Percentiles rank a stretch among this genome's conserved stretches.
Conservation (phyloP, 805 yeast genomes). For the Yamadazyma sp. region DNA sequence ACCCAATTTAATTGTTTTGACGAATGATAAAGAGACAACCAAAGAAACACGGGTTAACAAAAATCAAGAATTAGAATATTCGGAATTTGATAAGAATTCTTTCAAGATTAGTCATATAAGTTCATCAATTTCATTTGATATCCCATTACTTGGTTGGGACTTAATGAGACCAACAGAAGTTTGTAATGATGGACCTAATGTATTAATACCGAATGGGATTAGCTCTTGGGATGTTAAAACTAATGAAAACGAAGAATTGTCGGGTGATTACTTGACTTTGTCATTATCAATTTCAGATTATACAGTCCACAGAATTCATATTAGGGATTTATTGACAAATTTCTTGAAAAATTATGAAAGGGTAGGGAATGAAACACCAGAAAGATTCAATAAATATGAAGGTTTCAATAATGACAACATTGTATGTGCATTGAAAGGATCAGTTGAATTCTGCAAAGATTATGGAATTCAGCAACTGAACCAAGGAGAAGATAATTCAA, state of each 20-base stretch:
- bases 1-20: conserved; percentile 34
- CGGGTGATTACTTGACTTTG: conserved; percentile 30
- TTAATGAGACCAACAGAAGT: conserved; percentile 17
- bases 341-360: conserved; percentile 9
- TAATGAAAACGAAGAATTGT: not conserved
- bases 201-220: conserved; percentile 36
- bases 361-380: conserved; percentile 4
- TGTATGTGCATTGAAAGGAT: conserved; percentile 28
- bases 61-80: conserved; percentile 4
- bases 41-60: not conserved
- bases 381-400: conserved; percentile 5
- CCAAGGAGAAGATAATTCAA: not conserved
- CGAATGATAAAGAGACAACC: conserved; percentile 8
- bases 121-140: conserved; percentile 27
- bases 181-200: conserved; percentile 28
- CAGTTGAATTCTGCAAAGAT: conserved; percentile 25
- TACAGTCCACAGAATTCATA: conserved; percentile 32
- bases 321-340: conserved; percentile 29
- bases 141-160: conserved; percentile 29
- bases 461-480: conserved; percentile 20
- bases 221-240: conserved; percentile 22
- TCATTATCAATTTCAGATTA: conserved; percentile 35
- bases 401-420: conserved; percentile 26
- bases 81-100: conserved; percentile 7
- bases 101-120: conserved; percentile 29